Base-by-base conservation (phyloP, 1,284 basidiomycete species). In the Sanghuangporus weigelae region DNA sequence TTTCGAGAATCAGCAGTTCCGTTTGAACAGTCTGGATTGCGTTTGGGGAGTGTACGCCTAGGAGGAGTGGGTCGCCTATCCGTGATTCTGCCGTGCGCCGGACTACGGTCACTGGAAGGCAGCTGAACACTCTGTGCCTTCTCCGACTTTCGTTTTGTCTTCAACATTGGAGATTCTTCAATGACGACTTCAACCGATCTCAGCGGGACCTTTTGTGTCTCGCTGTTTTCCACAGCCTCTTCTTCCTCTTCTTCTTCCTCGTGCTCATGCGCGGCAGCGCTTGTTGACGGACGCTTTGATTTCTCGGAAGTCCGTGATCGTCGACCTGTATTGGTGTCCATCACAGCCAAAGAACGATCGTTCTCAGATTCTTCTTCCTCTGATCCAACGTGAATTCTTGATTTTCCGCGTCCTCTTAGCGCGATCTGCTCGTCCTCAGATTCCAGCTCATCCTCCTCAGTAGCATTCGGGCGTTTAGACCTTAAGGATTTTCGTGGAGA, bases 341-440 rank as follows among this genome's bases (percentile, higher is more conserved):
- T 39, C 10, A 39, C n/a, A 21, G 16, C 10, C 54, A 23, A 2
- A 8, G 54, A 14, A 7, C 11, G 21, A 7, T 16, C 46, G 23
- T 49, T 39, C 31, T 62, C 60, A 57, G 60, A 49, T 23, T 62
- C 60, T 23, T 56, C 59, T 21, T 61, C 59, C 11, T 40, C 57
- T 23, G 49, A n/a, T n/a, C 16, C n/a, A 12, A 21, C 12, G 14
- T 21, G 53, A 56, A 0, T 21, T 4, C 11, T 51, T 11, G 39
- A 19, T 19, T 42, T n/a, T 19, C 16, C 44, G 56, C 5, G 21
- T 11, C 38, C 44, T 8, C n/a, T 19, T 42, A n/a, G 26, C n/a
- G 10, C 31, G 7, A 36, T 38, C 19, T 21, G 10, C 16, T 57
- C 44, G 7, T 23, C 39, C 12, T 5, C 19, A 12, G 36, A 23